These are phyloP conservation scores for Talaromyces marneffei DNA, from an alignment of 2,329 filamentous ascomycete species.

Conservation along the genomic window DNA sequence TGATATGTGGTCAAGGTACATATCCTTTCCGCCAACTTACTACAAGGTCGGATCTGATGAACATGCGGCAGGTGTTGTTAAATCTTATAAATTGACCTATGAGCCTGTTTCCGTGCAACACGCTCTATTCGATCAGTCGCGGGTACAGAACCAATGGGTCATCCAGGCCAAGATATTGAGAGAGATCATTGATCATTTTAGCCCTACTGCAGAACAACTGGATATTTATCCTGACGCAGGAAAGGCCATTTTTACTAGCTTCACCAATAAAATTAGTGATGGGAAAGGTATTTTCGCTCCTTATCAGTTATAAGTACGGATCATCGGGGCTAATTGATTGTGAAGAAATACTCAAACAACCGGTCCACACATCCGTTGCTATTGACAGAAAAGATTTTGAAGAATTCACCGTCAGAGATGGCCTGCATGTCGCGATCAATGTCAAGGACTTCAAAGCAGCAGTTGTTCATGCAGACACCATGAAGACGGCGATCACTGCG, in stretches of 20 bases:
- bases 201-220: slow-evolving; percentile 58
- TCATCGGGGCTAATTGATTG: slow-evolving; percentile 7
- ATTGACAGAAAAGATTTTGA: slow-evolving; percentile 59
- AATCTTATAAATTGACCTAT: slow-evolving; percentile 60
- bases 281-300: slow-evolving; percentile 46
- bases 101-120: slow-evolving; percentile 58
- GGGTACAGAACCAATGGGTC: slow-evolving; percentile 53
- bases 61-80: slow-evolving; percentile 49
- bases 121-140: slow-evolving; percentile 55
- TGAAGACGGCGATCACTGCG: slow-evolving; percentile 50
- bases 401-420: slow-evolving; percentile 53
- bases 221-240: slow-evolving; percentile 56
- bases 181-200: slow-evolving; percentile 61
- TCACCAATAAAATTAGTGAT: slow-evolving; percentile 58
- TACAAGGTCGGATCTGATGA: not conserved
- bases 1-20: slow-evolving; percentile 56
- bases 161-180: slow-evolving; percentile 53
- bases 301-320: slow-evolving; percentile 7
- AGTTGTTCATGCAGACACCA: slow-evolving; percentile 56
- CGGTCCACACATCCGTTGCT: slow-evolving; percentile 59
- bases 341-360: slow-evolving; percentile 57
- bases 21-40: not conserved
- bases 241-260: slow-evolving; percentile 59
- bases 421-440: slow-evolving; percentile 57
- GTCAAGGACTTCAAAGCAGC: slow-evolving; percentile 63